Conservation (phyloP, 2,329 filamentous ascomycete species). For the Colletotrichum sp. region DNA sequence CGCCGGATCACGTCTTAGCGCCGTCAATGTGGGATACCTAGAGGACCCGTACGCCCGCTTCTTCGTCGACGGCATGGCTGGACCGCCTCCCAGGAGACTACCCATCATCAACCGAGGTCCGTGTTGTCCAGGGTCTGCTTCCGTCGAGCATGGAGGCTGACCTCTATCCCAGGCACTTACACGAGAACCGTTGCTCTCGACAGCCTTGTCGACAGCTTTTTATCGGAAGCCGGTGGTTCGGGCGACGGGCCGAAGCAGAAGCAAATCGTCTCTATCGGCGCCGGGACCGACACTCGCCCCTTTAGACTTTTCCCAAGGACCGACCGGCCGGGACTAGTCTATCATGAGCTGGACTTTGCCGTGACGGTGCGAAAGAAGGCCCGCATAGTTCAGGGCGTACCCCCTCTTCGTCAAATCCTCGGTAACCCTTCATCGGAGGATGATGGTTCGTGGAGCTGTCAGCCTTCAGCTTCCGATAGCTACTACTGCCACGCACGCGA, state of each 20-base stretch:
- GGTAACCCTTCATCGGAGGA: slow-evolving; percentile 33
- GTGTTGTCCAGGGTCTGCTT: slow-evolving; percentile 25
- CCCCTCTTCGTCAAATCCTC: slow-evolving; percentile 44
- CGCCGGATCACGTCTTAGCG: slow-evolving; percentile 85
- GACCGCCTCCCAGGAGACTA: slow-evolving; percentile 66
- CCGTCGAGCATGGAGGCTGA: slow-evolving; percentile 22
- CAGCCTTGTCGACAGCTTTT: slow-evolving; percentile 73
- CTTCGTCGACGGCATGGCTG: slow-evolving; percentile 62
- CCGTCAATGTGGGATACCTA: slow-evolving; percentile 84
- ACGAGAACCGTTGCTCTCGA: slow-evolving; percentile 87
- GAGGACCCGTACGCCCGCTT: slow-evolving; percentile 77
- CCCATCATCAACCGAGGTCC: slow-evolving; percentile 94
- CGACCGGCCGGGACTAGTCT: slow-evolving; percentile 57
- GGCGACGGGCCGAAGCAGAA: slow-evolving; percentile 39
- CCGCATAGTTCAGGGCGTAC: slow-evolving; percentile 52
- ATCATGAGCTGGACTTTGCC: slow-evolving; percentile 93
- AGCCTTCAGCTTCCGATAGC: slow-evolving; percentile 42
- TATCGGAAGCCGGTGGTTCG: slow-evolving; percentile 46
- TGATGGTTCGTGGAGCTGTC: slow-evolving; percentile 46
- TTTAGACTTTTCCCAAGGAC: slow-evolving; percentile 71
- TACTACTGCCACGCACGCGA: slow-evolving; percentile 72
- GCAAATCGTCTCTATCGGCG: slow-evolving; percentile 91
- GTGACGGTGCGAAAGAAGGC: slow-evolving; percentile 74
- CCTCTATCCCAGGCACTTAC: slow-evolving; percentile 75
- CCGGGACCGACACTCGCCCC: slow-evolving; percentile 89